Percentiles rank a stretch among this genome's conserved stretches.
Conservation (phyloP, 352 stramenopile species). For the Aphanomyces astaci region DNA sequence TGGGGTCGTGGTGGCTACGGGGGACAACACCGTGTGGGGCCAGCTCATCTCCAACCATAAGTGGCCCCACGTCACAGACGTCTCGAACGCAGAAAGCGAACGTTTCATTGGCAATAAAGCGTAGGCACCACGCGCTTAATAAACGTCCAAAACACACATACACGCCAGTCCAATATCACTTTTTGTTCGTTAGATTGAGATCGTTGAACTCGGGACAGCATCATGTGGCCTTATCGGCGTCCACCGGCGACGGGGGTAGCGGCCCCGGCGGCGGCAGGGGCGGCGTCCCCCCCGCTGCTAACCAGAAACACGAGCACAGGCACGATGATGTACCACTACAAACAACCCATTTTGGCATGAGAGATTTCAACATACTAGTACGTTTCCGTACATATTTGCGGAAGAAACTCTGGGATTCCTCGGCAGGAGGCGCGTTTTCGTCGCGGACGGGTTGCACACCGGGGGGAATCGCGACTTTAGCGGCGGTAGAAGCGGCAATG, state of each 20-base stretch:
- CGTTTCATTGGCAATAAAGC: slow-evolving; percentile 24
- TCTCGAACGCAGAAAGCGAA: not conserved
- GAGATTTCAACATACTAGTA: not conserved
- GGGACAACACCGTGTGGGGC: slow-evolving; percentile 64
- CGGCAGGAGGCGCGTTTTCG: slow-evolving; percentile 46
- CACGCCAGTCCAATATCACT: too few relatives aligned
- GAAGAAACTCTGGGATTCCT: slow-evolving; percentile 72
- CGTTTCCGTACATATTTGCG: slow-evolving; percentile 67
- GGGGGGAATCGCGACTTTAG: slow-evolving; percentile 54
- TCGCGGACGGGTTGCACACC: slow-evolving; percentile 66
- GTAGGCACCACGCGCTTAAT: not conserved
- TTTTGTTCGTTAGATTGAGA: too few relatives aligned
- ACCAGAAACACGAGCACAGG: slow-evolving; percentile 70
- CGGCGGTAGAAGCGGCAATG: slow-evolving; percentile 25
- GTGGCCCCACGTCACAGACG: slow-evolving; percentile 35
- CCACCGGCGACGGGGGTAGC: not conserved
- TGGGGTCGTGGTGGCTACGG: slow-evolving; percentile 63
- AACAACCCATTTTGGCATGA: slow-evolving; percentile 12
- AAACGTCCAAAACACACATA: not conserved
- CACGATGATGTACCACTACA: slow-evolving; percentile 80
- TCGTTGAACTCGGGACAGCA: too few relatives aligned
- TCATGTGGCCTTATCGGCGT: slow-evolving; percentile 40
- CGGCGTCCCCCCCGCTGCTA: slow-evolving; percentile 40
- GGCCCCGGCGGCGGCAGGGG: slow-evolving; percentile 29
- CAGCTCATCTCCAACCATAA: slow-evolving; percentile 45